A percentile compares a stretch with the other conserved stretches of the same genome.
Evolutionary conservation across 2,329 filamentous ascomycete genomes (phyloP).

Genomic region (Calcarisporium arbuscula): DNA sequence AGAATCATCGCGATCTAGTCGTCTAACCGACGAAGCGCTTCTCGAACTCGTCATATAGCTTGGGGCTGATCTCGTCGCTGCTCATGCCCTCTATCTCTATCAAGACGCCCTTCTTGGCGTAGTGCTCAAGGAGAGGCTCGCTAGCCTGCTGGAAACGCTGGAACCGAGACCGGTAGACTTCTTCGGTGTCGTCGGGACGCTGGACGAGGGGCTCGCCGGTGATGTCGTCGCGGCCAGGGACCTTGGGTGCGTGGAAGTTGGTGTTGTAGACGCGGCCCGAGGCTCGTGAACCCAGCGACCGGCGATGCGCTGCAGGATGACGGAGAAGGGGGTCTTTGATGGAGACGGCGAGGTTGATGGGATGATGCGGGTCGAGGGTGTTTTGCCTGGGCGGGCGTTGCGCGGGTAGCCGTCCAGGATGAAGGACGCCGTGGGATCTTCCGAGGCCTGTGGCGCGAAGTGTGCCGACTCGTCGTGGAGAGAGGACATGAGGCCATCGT

Average conservation of each 20-base stretch:
- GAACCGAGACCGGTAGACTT: constrained; percentile 76
- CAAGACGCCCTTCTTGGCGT: constrained; percentile 74
- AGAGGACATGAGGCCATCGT: too few species aligned
- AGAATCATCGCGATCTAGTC: constrained; percentile 7
- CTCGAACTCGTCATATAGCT: constrained; percentile 77
- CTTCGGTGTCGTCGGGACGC: constrained; percentile 77
- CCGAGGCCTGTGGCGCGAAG: constrained; percentile 42
- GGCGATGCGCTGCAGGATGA: constrained; percentile 84
- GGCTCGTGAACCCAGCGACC: constrained; percentile 87
- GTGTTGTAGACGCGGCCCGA: constrained; percentile 95
- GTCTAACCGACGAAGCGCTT: constrained; percentile 53
- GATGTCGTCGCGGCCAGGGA: constrained; percentile 76
- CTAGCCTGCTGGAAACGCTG: constrained; percentile 84
- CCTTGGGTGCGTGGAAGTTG: constrained; percentile 78
- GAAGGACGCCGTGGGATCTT: constrained; percentile 77
- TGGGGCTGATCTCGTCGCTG: constrained; percentile 93
- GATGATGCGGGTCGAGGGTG: constrained; percentile 74
- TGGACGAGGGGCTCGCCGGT: constrained; percentile 83
- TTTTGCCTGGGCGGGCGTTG: constrained; percentile 70
- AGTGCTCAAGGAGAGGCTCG: constrained; percentile 79
- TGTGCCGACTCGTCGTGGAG: constrained; percentile 22
- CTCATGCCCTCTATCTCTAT: constrained; percentile 83
- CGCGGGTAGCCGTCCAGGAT: constrained; percentile 95
- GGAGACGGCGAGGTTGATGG: constrained; percentile 91
- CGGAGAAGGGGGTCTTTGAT: constrained; percentile 77